A percentile compares a stretch with the other conserved stretches of the same genome.
These are phyloP conservation scores for Xanthoconium purpureum DNA, from an alignment of 768 basidiomycete genomes.

Conservation along the genomic window DNA sequence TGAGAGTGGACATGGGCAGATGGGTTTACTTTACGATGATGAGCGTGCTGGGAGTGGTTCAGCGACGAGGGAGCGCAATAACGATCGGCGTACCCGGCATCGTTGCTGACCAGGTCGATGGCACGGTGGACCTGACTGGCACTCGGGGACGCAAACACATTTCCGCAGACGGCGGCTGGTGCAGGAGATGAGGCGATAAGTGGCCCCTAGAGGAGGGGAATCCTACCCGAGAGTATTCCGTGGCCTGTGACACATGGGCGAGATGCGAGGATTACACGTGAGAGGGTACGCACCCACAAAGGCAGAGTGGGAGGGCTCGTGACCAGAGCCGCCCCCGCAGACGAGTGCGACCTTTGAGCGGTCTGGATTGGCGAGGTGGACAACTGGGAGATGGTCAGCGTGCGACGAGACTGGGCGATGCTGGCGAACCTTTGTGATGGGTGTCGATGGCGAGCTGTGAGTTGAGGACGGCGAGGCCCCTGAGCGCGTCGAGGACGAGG, in stretches of 20 bases:
- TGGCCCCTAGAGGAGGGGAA: not conserved
- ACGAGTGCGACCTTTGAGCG: conserved; percentile 69
- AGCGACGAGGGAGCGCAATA: not conserved
- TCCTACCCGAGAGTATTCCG: conserved; percentile 71
- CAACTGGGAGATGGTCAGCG: conserved; percentile 40
- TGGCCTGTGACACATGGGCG: conserved; percentile 42
- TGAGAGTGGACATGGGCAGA: not conserved
- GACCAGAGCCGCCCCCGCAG: conserved; percentile 85
- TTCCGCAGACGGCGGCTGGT: conserved; percentile 78
- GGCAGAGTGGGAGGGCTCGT: conserved; percentile 87
- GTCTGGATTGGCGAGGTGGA: conserved; percentile 57
- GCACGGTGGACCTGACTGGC: conserved; percentile 79
- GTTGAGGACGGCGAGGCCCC: conserved; percentile 69
- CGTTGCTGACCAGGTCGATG: conserved; percentile 71
- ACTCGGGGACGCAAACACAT: conserved; percentile 88
- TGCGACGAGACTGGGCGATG: not conserved
- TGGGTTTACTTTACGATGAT: conserved; percentile 74
- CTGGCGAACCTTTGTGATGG: conserved; percentile 53
- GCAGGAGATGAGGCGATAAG: not conserved
- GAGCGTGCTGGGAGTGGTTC: conserved; percentile 49
- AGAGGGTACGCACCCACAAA: conserved; percentile 66
- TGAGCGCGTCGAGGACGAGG: conserved; percentile 76
- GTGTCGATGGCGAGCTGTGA: conserved; percentile 69
- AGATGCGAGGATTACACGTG: not conserved
- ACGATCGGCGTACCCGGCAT: conserved; percentile 54